Base-by-base conservation (phyloP, 2,329 filamentous ascomycete genomes). In the Talaromyces sp. region DNA sequence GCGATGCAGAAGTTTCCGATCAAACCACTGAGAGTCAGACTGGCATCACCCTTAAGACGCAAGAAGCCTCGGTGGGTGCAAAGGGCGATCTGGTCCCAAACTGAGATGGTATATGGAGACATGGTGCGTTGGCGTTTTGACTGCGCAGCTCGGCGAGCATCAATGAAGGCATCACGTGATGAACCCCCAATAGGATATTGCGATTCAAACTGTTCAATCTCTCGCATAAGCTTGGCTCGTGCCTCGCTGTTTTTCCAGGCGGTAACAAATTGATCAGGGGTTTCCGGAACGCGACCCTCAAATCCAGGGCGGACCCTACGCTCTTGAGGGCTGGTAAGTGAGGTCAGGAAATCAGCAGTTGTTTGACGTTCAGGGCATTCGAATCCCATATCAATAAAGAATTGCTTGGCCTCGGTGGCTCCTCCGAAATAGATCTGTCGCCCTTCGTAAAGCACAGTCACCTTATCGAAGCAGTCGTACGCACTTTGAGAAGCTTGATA, bases 81-180 rank as follows among this genome's bases (percentile, higher is more conserved):
- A 13, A 97, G 86, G 66, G 84, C 76, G 68, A 97, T 78, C 76
- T 97, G 93, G 76, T 93, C 88, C 3, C 66, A 60, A 69, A 89
- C 91, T 0, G 92, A 94, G 43, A 97, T 81, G 0, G 92, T 97
- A 76, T 89, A 97, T 0, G 93, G 92, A 1, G 92, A 96, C 75
- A 87, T 86, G 58, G 84, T 76, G 3, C 91, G 89, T 41, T 78
- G 78, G 57, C 72, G 69, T 70, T 78, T 81, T 4, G 80, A 74
- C 70, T 82, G 79, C 70, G 81, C 77, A 10, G 79, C 75, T 68
- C 70, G 73, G 58, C 80, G 74, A 35, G 81, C 80, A 37, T 77
- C 70, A 60, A 78, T 69, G 65, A 82, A 82, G 24, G 73, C 73
- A 37, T 73, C 66, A n/a, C 80, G 68, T 3, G 77, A 73, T 68